Evolutionary conservation across 164 flowering plant species (phyloP).

Genomic region (Vitis rupestris): DNA sequence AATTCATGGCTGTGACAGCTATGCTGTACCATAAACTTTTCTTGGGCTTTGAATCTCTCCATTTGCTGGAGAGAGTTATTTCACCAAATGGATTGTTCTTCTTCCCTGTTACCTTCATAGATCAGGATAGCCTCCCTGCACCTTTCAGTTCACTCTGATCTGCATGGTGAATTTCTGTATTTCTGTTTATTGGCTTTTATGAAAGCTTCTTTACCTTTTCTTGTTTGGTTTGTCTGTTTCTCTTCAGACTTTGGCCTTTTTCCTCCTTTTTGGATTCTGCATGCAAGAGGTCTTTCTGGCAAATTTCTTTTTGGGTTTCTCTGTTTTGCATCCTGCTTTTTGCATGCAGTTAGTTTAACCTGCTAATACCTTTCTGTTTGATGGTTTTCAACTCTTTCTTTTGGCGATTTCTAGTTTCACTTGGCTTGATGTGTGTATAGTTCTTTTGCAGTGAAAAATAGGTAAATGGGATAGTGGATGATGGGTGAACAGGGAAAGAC

Average conservation of each 20-base stretch:
- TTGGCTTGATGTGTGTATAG: neutral
- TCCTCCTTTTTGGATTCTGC: constrained; percentile 2
- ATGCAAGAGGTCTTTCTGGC: neutral
- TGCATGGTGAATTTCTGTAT: constrained; percentile 13
- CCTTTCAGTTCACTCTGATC: neutral
- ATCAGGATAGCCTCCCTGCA: constrained; percentile 1
- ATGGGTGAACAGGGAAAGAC: constrained; percentile 21
- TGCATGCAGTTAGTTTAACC: neutral
- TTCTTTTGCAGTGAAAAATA: constrained; percentile 5
- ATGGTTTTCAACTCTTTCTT: neutral
- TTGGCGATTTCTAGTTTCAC: neutral
- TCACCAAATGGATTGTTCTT: constrained; percentile 18
- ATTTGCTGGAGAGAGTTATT: constrained; percentile 17
- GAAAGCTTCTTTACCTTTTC: neutral
- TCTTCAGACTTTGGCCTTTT: neutral
- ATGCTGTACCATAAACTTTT: constrained; percentile 19
- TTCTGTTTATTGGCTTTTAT: neutral
- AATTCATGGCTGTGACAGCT: constrained; percentile 39
- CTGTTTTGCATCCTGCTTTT: neutral
- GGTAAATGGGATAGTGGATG: neutral
- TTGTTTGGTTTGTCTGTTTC: constrained; percentile 7
- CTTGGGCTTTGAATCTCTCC: constrained; percentile 26
- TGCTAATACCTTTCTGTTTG: neutral
- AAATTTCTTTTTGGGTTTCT: neutral
- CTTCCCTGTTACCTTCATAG: neutral